These are phyloP conservation scores for Pythium dissimile DNA, from an alignment of 352 stramenopile species.

Conservation along the genomic window DNA sequence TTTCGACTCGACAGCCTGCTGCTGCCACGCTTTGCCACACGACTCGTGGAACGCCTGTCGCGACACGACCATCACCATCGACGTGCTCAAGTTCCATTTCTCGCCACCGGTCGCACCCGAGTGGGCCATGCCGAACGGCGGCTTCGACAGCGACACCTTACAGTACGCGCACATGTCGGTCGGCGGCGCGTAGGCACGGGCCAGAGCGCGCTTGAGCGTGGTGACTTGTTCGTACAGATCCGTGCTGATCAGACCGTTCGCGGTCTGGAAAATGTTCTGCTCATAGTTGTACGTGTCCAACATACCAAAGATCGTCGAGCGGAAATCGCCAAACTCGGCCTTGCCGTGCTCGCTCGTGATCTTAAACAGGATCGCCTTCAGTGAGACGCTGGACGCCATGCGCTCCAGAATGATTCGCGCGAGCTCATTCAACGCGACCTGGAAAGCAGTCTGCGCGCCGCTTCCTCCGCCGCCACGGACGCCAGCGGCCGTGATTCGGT, in stretches of 20 bases:
- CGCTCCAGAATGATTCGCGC: slow-evolving; percentile 92
- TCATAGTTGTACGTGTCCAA: slow-evolving; percentile 93
- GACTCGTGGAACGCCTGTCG: slow-evolving; percentile 85
- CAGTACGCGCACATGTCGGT: slow-evolving; percentile 80
- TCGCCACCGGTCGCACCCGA: slow-evolving; percentile 57
- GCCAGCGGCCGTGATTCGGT: slow-evolving; percentile 43
- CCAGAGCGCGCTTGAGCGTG: slow-evolving; percentile 70
- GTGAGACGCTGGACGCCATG: slow-evolving; percentile 92
- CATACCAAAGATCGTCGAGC: slow-evolving; percentile 93
- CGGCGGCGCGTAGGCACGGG: slow-evolving; percentile 65
- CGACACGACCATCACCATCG: slow-evolving; percentile 76
- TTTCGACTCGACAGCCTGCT: slow-evolving; percentile 65
- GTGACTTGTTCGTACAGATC: slow-evolving; percentile 85
- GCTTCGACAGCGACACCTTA: slow-evolving; percentile 75
- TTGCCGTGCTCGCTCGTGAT: slow-evolving; percentile 93
- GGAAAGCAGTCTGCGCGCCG: slow-evolving; percentile 82
- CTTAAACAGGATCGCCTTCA: slow-evolving; percentile 93
- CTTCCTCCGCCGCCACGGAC: slow-evolving; percentile 49
- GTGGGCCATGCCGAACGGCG: slow-evolving; percentile 82
- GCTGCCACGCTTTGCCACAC: slow-evolving; percentile 82
- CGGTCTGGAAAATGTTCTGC: slow-evolving; percentile 87
- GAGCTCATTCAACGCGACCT: slow-evolving; percentile 89
- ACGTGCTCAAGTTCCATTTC: slow-evolving; percentile 84
- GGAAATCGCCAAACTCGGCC: slow-evolving; percentile 92
- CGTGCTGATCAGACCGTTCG: slow-evolving; percentile 76